phyloP scores from a whole-genome alignment of 106 monocot genomes.

The Amphibolis antarctica region DNA sequence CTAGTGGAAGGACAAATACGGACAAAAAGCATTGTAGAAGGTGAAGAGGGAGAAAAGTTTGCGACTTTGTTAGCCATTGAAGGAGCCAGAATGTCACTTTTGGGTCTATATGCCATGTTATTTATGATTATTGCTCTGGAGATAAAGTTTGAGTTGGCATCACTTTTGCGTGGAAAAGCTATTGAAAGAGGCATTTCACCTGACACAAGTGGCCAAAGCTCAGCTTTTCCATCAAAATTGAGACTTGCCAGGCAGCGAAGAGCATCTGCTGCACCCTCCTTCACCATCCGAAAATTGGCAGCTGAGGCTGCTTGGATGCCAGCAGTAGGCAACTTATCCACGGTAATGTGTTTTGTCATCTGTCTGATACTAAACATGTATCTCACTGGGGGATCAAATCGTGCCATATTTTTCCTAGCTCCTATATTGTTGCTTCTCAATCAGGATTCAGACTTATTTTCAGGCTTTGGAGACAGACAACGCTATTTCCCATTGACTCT shows the following conservation, averaged over 20 bases:
- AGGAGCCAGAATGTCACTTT: conserved; percentile 87
- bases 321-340: conserved; percentile 83
- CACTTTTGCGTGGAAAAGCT: conserved; percentile 73
- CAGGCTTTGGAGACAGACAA: conserved; percentile 84
- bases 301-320: conserved; percentile 99
- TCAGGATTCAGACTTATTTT: conserved; percentile 84
- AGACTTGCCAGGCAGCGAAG: conserved; percentile 78
- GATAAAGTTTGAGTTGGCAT: conserved; percentile 73
- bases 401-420: conserved; percentile 82
- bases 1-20: conserved; percentile 84
- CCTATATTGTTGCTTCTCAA: conserved; percentile 89
- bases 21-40: conserved; percentile 42
- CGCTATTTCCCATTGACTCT: conserved; percentile 79
- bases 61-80: conserved; percentile 66
- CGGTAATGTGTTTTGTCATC: conserved; percentile 68
- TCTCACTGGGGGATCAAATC: conserved; percentile 80
- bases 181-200: conserved; percentile 22
- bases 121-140: conserved; percentile 80
- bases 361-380: conserved; percentile 67
- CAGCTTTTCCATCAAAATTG: conserved; percentile 51
- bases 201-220: conserved; percentile 10
- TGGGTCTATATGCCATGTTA: conserved; percentile 82
- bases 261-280: conserved; percentile 58
- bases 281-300: conserved; percentile 78
- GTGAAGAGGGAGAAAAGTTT: conserved; percentile 52